Percentiles rank a stretch among this genome's conserved stretches.
Evolutionary conservation across 208 protist species (phyloP).

Genomic region (Trypanosoma mega): DNA sequence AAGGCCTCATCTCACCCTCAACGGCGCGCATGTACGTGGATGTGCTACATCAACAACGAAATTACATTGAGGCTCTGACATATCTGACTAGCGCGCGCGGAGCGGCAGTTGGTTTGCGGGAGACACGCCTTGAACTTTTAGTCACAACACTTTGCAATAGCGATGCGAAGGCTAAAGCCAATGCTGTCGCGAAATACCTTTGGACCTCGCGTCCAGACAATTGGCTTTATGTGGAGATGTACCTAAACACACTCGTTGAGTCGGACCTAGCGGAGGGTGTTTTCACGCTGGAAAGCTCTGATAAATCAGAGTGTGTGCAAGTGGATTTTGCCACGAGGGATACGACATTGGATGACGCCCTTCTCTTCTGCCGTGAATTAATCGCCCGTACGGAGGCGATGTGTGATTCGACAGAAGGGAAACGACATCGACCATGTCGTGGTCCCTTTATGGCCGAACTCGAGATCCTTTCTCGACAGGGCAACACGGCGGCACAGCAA

Average conservation of each 20-base stretch:
- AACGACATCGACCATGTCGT: constrained; percentile 45
- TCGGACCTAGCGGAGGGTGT: constrained; percentile 5
- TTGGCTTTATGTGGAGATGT: constrained; percentile 69
- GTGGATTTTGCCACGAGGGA: constrained; percentile 41
- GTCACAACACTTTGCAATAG: constrained; percentile 36
- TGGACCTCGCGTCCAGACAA: constrained; percentile 75
- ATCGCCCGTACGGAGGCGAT: too few species aligned
- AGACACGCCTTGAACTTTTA: constrained; percentile 75
- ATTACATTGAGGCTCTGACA: constrained; percentile 47
- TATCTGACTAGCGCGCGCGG: constrained; percentile 66
- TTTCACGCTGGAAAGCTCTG: constrained; percentile 32
- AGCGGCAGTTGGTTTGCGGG: constrained; percentile 60
- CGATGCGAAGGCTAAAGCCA: constrained; percentile 44
- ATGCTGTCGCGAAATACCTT: constrained; percentile 55
- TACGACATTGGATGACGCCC: constrained; percentile 42
- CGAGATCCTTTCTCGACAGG: constrained; percentile 45
- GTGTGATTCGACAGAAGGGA: too few species aligned
- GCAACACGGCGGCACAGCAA: constrained; percentile 23
- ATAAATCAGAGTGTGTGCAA: constrained; percentile 31
- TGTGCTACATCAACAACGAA: constrained; percentile 66
- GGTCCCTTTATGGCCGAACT: constrained; percentile 82
- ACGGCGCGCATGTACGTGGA: constrained; percentile 81
- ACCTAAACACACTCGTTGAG: constrained; percentile 52
- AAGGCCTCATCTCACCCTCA: constrained; percentile 49
- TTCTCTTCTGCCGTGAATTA: constrained; percentile 38